Percentiles rank a stretch among this genome's conserved stretches.
phyloP scores from a whole-genome alignment of 2,329 filamentous ascomycete species.

The Coleophoma eucalyptorum region DNA sequence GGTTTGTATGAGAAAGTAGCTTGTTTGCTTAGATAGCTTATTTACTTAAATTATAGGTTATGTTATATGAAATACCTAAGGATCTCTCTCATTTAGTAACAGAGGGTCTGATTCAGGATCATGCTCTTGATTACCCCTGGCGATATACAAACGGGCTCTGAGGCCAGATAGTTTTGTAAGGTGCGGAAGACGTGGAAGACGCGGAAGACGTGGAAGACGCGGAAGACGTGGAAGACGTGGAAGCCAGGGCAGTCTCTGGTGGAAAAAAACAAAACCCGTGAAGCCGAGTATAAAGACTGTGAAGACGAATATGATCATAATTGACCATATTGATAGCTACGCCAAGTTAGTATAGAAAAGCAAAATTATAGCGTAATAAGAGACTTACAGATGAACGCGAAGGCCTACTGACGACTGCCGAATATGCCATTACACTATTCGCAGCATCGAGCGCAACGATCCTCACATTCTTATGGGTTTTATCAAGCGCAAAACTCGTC shows the following conservation, averaged over 20 bases:
- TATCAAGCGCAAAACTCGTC: conserved; percentile 8
- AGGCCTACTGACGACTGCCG: conserved; percentile 6
- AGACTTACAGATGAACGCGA: conserved; percentile 6
- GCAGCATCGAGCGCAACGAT: conserved; percentile 7
- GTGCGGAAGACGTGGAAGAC: not conserved
- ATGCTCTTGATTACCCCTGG: not conserved
- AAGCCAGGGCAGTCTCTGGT: not conserved
- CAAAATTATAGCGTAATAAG: not conserved
- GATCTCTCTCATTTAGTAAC: not conserved
- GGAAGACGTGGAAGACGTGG: not conserved
- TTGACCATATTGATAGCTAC: not conserved
- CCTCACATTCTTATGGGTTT: conserved; percentile 5
- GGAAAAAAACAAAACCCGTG: not conserved
- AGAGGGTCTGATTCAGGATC: not conserved
- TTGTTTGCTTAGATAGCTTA: too few relatives aligned
- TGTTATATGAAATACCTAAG: not conserved
- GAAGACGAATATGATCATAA: not conserved
- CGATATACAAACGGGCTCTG: not conserved
- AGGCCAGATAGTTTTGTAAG: conserved; percentile 1
- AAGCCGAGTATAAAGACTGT: not conserved
- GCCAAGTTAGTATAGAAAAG: conserved; percentile 2
- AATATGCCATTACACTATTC: conserved; percentile 6
- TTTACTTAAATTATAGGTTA: not conserved
- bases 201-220: not conserved
- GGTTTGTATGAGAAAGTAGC: too few relatives aligned